Evolutionary conservation across 306 rosid species (phyloP), one percentile per base, ranked within the genome.

Genomic region (Cyclanthera cordifolia): DNA sequence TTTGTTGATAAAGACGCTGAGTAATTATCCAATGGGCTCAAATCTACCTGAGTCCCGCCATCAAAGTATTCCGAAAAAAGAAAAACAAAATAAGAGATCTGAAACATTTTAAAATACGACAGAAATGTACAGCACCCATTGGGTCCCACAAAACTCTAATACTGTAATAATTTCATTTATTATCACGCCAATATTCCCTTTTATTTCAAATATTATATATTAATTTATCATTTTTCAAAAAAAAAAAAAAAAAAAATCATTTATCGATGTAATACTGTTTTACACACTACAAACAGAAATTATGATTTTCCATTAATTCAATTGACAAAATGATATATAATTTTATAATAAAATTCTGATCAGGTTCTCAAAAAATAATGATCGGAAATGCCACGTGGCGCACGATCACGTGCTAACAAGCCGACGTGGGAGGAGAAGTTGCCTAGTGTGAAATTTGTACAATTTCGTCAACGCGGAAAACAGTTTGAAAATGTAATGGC

Each of bases 391-490:
- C 52, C 69, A 63, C 34, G 69, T 63, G 69, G 52, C 17, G 20
- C 4, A 19, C 6, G 28, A 63, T 32, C 37, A 32, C 37, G 37
- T 32, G 37, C 37, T 2, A 32, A 27, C 3, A 9, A n/a, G 66
- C 15, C 15, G 32, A 34, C 15, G 2, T n/a, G 67, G 69, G 20
- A 16, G 69, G 30, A 30, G 32, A 2, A 20, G 32, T 63, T 63
- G 52, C 69, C 43, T 20, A 41, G 17, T 19, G 51, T 32, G 6
- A 12, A 21, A 41, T 12, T 4, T 61, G 30, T 39, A 4, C 2
- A 55, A 3, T 10, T 17, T 61, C 34, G 69, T 63, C 69, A 63
- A 63, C 69, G 52, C 37, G 53, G 70, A 64, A 51, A 68, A 68
- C 47, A 68, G 47, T 48, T 68, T 48, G 72, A 27, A 49, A 9